Conservation (phyloP, 2,329 filamentous ascomycete genomes). For the Aspergillus nomiae region DNA sequence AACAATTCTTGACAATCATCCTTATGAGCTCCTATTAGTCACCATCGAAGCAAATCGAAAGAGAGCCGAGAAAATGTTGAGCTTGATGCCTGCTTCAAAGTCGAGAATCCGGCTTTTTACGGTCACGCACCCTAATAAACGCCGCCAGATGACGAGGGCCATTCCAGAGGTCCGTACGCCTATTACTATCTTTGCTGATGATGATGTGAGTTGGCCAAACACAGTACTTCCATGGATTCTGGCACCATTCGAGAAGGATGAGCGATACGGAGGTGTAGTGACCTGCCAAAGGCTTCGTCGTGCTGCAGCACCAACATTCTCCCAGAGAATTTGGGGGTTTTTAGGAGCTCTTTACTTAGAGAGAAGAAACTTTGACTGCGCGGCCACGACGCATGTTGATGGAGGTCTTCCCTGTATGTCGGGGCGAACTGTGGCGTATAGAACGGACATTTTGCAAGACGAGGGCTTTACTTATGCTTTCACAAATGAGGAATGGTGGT, state of each 20-base stretch:
- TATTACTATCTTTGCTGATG: slow-evolving; percentile 91
- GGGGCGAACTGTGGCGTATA: slow-evolving; percentile 88
- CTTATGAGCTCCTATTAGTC: slow-evolving; percentile 76
- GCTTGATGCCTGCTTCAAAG: slow-evolving; percentile 56
- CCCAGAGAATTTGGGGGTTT: slow-evolving; percentile 77
- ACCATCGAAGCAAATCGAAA: slow-evolving; percentile 80
- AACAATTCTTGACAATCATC: slow-evolving; percentile 54
- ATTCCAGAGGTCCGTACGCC: slow-evolving; percentile 80
- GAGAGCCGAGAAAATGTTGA: slow-evolving; percentile 65
- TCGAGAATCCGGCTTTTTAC: slow-evolving; percentile 73
- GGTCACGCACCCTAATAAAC: slow-evolving; percentile 88
- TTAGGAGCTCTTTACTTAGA: slow-evolving; percentile 90
- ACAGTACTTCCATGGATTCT: slow-evolving; percentile 89
- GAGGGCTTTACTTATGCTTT: slow-evolving; percentile 85
- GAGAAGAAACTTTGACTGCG: slow-evolving; percentile 94
- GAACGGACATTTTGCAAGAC: slow-evolving; percentile 82
- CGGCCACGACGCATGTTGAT: slow-evolving; percentile 90
- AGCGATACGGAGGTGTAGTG: slow-evolving; percentile 81
- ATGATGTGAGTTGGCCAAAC: slow-evolving; percentile 89
- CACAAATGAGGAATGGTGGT: slow-evolving; percentile 84
- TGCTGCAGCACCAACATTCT: slow-evolving; percentile 60
- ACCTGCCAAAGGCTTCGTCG: slow-evolving; percentile 86
- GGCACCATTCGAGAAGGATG: slow-evolving; percentile 81
- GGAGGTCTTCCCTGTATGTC: slow-evolving; percentile 97
- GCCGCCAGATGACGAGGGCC: slow-evolving; percentile 87